phyloP scores from a whole-genome alignment of 805 yeast species.

The Peterozyma toletana region DNA sequence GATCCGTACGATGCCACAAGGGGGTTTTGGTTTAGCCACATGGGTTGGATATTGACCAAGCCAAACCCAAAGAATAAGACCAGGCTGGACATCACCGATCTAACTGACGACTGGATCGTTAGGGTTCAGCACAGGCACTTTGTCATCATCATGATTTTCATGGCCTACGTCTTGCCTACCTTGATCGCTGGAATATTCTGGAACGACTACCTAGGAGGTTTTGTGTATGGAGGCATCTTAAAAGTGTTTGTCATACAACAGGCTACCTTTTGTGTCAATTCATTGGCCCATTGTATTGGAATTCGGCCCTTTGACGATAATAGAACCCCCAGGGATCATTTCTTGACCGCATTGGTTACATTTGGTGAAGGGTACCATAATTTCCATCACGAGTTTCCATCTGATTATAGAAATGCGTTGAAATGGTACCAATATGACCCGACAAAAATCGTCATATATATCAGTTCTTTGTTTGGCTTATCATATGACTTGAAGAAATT shows the following conservation, averaged over 20 bases:
- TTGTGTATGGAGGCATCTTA: constrained; percentile 67
- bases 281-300: constrained; percentile 84
- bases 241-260: constrained; percentile 71
- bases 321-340: constrained; percentile 82
- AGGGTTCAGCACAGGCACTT: constrained; percentile 79
- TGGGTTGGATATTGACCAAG: constrained; percentile 80
- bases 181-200: constrained; percentile 46
- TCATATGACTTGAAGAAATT: constrained; percentile 70
- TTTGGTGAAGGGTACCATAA: constrained; percentile 89
- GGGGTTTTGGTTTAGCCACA: constrained; percentile 79
- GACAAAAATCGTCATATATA: constrained; percentile 58
- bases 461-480: constrained; percentile 56
- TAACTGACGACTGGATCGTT: constrained; percentile 73
- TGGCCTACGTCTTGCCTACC: constrained; percentile 59
- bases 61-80: constrained; percentile 81
- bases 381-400: constrained; percentile 87
- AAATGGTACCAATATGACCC: constrained; percentile 89
- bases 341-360: constrained; percentile 72
- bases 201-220: constrained; percentile 65
- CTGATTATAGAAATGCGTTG: constrained; percentile 82
- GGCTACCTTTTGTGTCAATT: constrained; percentile 81
- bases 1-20: constrained; percentile 83
- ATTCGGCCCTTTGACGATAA: constrained; percentile 80
- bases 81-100: constrained; percentile 74
- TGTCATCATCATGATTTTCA: constrained; percentile 48